phyloP scores from a whole-genome alignment of 1,139 yeast genomes.

The Yamadazyma pseudoaaseri region DNA sequence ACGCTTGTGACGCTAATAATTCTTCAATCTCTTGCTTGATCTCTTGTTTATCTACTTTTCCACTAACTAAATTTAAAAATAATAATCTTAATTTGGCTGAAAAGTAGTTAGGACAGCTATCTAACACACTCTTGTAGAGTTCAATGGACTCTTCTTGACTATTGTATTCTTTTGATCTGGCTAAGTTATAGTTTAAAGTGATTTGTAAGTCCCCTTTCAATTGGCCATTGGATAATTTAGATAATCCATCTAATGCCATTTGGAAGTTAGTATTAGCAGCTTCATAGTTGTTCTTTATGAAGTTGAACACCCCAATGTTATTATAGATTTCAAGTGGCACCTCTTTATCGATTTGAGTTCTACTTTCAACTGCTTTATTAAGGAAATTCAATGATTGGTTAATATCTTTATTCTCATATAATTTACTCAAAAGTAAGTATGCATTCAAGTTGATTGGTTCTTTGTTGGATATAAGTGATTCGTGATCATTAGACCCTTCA shows the following conservation, averaged over 20 bases:
- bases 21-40: conserved; percentile 52
- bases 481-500: conserved; percentile 24
- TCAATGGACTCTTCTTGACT: conserved; percentile 45
- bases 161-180: conserved; percentile 57
- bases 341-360: conserved; percentile 40
- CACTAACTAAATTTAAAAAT: conserved; percentile 46
- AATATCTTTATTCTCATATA: conserved; percentile 64
- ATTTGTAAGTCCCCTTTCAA: conserved; percentile 36
- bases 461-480: conserved; percentile 32
- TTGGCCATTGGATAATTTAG: conserved; percentile 18
- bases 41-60: conserved; percentile 37
- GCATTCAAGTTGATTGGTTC: conserved; percentile 74
- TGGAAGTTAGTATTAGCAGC: conserved; percentile 43
- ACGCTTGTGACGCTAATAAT: conserved; percentile 53
- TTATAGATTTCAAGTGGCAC: conserved; percentile 72
- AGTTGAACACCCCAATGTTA: conserved; percentile 84
- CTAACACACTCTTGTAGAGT: conserved; percentile 55
- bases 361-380: conserved; percentile 55
- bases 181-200: conserved; percentile 59
- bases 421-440: conserved; percentile 60
- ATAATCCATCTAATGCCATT: conserved; percentile 34
- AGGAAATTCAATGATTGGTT: conserved; percentile 58
- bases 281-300: conserved; percentile 59
- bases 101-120: conserved; percentile 65
- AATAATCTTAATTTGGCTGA: conserved; percentile 75